Percentiles rank a stretch among this genome's conserved stretches.
phyloP scores from a whole-genome alignment of 1,284 basidiomycete species.

The Neotropicomus parvogracilis region DNA sequence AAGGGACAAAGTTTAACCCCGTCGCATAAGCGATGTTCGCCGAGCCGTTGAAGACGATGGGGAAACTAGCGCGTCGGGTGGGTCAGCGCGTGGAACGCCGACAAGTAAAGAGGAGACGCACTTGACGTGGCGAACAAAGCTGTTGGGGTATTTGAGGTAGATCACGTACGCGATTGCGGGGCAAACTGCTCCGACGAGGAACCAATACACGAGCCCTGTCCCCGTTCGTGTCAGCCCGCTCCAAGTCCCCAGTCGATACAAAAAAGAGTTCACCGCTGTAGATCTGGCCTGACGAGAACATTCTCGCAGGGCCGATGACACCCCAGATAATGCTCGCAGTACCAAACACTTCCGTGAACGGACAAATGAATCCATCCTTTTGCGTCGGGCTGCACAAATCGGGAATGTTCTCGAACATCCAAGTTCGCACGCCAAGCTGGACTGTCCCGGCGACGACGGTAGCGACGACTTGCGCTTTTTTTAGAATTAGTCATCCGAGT shows the following conservation, averaged over 20 bases:
- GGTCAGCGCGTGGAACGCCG: no score
- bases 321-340: conserved; percentile 44
- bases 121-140: conserved; percentile 46
- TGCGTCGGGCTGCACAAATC: conserved; percentile 28
- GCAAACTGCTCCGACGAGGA: conserved; percentile 52
- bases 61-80: conserved; percentile 33
- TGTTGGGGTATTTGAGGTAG: conserved; percentile 41
- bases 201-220: conserved; percentile 44
- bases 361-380: conserved; percentile 39
- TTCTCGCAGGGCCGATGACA: conserved; percentile 37
- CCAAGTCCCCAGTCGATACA: no score
- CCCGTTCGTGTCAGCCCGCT: not conserved
- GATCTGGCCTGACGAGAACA: conserved; percentile 28
- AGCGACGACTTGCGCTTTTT: conserved; percentile 39
- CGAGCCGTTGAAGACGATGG: conserved; percentile 52
- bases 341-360: conserved; percentile 37
- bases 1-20: conserved; percentile 46
- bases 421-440: conserved; percentile 44
- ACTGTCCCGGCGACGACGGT: conserved; percentile 41
- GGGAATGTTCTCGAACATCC: conserved; percentile 35
- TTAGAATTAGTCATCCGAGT: not conserved
- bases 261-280: conserved; percentile 21
- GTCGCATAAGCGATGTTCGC: conserved; percentile 51
- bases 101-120: conserved; percentile 15
- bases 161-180: conserved; percentile 42